Evolutionary conservation across 2,329 filamentous ascomycete species (phyloP).

Genomic region (Teratosphaeria nubilosa): DNA sequence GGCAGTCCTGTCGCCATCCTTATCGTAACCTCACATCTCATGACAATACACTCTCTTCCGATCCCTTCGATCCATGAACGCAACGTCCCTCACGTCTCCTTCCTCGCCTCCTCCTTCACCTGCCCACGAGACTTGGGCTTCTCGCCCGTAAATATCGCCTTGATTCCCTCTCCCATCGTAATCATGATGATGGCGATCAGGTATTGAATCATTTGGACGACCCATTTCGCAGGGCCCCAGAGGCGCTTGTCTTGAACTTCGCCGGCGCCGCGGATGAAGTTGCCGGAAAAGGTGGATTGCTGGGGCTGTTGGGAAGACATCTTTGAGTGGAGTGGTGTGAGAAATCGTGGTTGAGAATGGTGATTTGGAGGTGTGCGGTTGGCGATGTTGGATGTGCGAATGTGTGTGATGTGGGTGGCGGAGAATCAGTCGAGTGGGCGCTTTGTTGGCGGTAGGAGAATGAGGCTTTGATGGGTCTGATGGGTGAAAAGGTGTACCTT

Average conservation of each 20-base stretch:
- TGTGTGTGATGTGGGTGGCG: background rate
- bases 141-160: slow-evolving; percentile 10
- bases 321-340: background rate
- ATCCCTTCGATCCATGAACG: no score
- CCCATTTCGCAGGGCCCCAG: slow-evolving; percentile 12
- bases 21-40: background rate
- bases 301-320: background rate
- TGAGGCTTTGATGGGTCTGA: background rate
- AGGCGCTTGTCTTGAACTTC: slow-evolving; percentile 11
- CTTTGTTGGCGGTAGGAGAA: background rate
- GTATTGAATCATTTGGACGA: slow-evolving; percentile 13
- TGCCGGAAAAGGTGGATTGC: background rate
- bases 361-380: background rate
- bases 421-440: background rate
- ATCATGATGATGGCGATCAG: slow-evolving; percentile 14
- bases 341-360: background rate
- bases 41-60: background rate
- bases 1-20: background rate
- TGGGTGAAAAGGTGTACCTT: background rate
- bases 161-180: slow-evolving; percentile 11
- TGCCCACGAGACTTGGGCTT: background rate
- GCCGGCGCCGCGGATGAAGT: slow-evolving; percentile 12
- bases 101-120: slow-evolving; percentile 1
- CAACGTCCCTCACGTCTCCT: background rate
- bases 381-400: background rate